Evolutionary conservation across 2,329 filamentous ascomycete species (phyloP).

Genomic region (Beauveria brongniartii): DNA sequence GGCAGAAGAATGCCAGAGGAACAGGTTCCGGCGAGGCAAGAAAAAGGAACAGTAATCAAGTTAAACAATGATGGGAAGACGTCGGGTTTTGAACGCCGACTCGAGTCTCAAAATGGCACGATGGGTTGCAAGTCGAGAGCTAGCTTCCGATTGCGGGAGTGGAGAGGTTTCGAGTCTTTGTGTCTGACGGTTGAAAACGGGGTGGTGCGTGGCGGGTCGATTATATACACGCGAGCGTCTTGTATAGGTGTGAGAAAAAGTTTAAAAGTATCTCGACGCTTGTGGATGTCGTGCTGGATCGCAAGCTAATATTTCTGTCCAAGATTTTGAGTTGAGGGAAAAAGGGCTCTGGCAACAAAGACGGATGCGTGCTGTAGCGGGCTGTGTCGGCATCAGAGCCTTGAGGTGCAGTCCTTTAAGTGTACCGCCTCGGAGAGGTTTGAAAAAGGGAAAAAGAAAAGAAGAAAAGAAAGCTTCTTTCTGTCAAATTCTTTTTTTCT

Average conservation of each 20-base stretch:
- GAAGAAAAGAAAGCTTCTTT: neutral
- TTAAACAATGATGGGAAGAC: neutral
- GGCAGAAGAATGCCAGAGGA: neutral
- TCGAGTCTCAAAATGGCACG: neutral
- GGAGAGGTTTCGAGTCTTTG: neutral
- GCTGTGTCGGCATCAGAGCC: neutral
- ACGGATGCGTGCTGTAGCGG: neutral
- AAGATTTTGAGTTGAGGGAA: neutral
- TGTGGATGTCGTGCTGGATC: neutral
- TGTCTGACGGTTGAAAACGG: constrained; percentile 9
- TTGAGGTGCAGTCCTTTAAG: neutral
- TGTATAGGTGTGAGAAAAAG: neutral
- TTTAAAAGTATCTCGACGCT: neutral
- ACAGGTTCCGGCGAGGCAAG: neutral
- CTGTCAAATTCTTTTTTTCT: neutral
- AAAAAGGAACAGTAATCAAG: neutral
- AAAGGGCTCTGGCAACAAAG: neutral
- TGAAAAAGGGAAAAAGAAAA: neutral
- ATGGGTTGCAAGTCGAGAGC: neutral
- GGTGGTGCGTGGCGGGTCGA: neutral
- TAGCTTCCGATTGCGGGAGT: constrained; percentile 11
- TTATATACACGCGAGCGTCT: constrained; percentile 5
- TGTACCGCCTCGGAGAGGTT: neutral
- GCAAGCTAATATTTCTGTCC: neutral
- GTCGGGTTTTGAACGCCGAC: neutral